A percentile compares a stretch with the other conserved stretches of the same genome.
These are phyloP conservation scores for Drechslerella stenobrocha DNA, from an alignment of 2,329 filamentous ascomycete genomes.

Conservation along the genomic window DNA sequence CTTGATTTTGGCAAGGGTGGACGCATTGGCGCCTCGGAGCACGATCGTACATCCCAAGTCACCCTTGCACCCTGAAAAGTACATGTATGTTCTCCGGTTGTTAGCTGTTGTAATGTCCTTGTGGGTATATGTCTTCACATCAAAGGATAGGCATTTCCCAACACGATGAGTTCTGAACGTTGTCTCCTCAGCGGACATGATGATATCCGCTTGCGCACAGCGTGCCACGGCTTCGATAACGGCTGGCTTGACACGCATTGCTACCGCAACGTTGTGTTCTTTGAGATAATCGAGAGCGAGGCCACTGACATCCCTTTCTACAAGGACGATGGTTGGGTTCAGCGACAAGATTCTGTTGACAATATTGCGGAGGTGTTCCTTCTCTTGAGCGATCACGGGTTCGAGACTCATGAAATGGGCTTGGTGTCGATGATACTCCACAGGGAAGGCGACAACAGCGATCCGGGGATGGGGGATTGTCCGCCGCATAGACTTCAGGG, in stretches of 20 bases:
- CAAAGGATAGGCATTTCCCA: constrained; percentile 81
- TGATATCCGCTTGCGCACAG: constrained; percentile 87
- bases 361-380: constrained; percentile 87
- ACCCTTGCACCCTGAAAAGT: constrained; percentile 77
- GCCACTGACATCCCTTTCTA: constrained; percentile 89
- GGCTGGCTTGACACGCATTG: constrained; percentile 93
- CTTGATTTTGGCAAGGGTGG: constrained; percentile 77
- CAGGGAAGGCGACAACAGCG: constrained; percentile 87
- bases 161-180: constrained; percentile 73
- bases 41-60: constrained; percentile 94
- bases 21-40: constrained; percentile 75
- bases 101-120: constrained; percentile 62
- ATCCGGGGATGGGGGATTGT: constrained; percentile 82
- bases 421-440: constrained; percentile 92
- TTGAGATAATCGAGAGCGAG: constrained; percentile 85
- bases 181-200: constrained; percentile 93
- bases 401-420: constrained; percentile 98
- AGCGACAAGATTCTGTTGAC: constrained; percentile 88
- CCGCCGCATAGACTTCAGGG: constrained; percentile 92
- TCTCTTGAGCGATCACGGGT: constrained; percentile 93
- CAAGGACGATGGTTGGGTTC: constrained; percentile 81
- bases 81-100: constrained; percentile 87
- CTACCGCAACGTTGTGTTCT: constrained; percentile 86
- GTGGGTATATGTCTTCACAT: constrained; percentile 93
- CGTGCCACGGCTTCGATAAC: constrained; percentile 93